A percentile compares a stretch with the other conserved stretches of the same genome.
These are phyloP conservation scores for Diplodia corticola DNA, from an alignment of 2,329 filamentous ascomycete genomes.

Conservation along the genomic window DNA sequence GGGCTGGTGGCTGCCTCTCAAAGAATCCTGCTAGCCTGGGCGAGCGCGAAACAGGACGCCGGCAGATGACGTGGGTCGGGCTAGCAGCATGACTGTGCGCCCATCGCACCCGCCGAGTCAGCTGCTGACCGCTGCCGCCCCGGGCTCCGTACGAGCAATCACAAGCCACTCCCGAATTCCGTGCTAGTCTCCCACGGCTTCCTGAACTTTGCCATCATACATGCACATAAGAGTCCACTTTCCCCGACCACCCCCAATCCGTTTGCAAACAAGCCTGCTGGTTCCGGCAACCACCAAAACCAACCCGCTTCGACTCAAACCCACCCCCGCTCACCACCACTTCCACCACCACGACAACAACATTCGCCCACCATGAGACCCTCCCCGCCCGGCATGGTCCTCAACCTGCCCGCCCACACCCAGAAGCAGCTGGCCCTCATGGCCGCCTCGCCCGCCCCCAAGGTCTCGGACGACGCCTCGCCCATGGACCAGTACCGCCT, in stretches of 20 bases:
- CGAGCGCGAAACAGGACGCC: no score
- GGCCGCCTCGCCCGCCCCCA: neutral
- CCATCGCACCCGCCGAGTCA: constrained; percentile 4
- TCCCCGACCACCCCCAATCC: neutral
- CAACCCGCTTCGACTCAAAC: no score
- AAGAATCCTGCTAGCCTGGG: neutral
- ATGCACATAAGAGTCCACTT: constrained; percentile 5
- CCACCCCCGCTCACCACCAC: no score
- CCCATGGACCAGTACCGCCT: constrained; percentile 13
- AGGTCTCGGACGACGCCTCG: neutral
- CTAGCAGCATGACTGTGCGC: neutral
- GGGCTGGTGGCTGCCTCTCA: neutral
- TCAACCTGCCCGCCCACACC: constrained; percentile 20
- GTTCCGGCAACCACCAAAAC: neutral
- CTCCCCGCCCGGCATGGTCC: constrained; percentile 3
- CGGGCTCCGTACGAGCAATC: constrained; percentile 18
- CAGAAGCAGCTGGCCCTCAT: constrained; percentile 22
- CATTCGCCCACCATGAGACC: neutral
- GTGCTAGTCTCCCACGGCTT: neutral
- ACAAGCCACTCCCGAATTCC: constrained; percentile 18
- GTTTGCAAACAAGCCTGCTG: constrained; percentile 6
- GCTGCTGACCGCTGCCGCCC: constrained; percentile 2
- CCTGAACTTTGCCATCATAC: neutral
- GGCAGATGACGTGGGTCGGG: constrained; percentile 13
- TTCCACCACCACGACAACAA: neutral